These are phyloP conservation scores for Gossypium schwendimanii DNA, from an alignment of 441 rosid genomes.

Conservation along the genomic window DNA sequence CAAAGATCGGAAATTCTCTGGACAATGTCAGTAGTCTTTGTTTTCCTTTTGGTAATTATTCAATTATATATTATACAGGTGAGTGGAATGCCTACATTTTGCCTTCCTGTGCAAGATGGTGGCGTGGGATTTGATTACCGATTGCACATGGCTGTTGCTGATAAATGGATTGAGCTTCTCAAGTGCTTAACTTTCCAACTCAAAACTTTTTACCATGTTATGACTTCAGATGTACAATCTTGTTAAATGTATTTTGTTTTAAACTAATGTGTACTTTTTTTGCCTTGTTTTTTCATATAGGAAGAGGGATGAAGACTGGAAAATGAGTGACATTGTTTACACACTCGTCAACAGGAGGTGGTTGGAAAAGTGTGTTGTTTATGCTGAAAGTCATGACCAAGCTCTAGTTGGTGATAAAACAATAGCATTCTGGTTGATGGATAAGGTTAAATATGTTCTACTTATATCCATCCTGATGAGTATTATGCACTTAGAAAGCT, in stretches of 20 bases:
- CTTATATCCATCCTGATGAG: not conserved
- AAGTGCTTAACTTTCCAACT: slow-evolving; percentile 40
- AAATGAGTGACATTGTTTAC: slow-evolving; percentile 61
- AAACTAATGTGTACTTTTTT: not conserved
- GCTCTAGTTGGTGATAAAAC: slow-evolving; percentile 99
- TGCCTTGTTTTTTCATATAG: slow-evolving; percentile 32
- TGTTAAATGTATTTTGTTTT: not conserved
- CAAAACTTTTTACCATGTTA: not conserved
- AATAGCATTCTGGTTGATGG: slow-evolving; percentile 97
- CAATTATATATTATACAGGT: slow-evolving; percentile 42
- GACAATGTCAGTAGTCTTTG: not conserved
- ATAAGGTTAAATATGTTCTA: slow-evolving; percentile 48
- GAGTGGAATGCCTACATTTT: slow-evolving; percentile 97
- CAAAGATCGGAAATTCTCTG: not conserved
- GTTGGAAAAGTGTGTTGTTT: slow-evolving; percentile 75
- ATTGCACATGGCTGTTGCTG: slow-evolving; percentile 93
- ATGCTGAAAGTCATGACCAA: slow-evolving; percentile 98
- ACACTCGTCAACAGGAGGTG: slow-evolving; percentile 86
- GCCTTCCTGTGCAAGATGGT: slow-evolving; percentile 80
- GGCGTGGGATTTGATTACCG: slow-evolving; percentile 98
- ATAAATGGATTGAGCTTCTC: slow-evolving; percentile 95
- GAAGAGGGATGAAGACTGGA: slow-evolving; percentile 85
- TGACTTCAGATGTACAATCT: not conserved
- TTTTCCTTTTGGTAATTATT: not conserved
- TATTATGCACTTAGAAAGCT: not conserved